Evolutionary conservation across 331 rosid species (phyloP).

Genomic region (Arachis monticola): DNA sequence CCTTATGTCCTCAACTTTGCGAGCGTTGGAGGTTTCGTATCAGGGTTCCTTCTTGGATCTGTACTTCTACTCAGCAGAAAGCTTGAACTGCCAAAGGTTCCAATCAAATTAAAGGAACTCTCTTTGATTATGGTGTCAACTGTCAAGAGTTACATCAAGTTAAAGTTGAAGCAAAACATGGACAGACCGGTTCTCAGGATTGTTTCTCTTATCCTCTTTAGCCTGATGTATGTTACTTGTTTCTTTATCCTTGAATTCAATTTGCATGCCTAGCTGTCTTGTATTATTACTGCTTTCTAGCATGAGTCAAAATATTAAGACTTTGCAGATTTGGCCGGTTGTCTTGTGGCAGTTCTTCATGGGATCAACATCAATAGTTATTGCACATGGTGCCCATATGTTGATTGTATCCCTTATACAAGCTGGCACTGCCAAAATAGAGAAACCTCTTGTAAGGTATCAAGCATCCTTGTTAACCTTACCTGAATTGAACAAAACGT

Average conservation of each 20-base stretch:
- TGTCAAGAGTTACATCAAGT: conserved; percentile 52
- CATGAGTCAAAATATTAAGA: neutral
- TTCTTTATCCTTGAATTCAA: conserved; percentile 6
- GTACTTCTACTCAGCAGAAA: conserved; percentile 61
- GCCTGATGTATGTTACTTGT: conserved; percentile 60
- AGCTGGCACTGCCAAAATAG: no score
- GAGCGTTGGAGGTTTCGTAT: conserved; percentile 73
- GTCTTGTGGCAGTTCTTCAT: no score
- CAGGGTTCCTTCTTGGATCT: conserved; percentile 88
- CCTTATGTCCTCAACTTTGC: conserved; percentile 84
- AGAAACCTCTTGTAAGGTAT: no score
- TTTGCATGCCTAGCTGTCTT: conserved; percentile 34
- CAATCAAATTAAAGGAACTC: conserved; percentile 59
- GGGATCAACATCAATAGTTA: no score
- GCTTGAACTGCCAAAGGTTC: conserved; percentile 39
- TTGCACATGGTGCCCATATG: no score
- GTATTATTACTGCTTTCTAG: conserved; percentile 32
- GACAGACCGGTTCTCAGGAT: conserved; percentile 68
- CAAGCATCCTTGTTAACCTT: no score
- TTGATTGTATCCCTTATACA: no score
- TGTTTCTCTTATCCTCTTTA: conserved; percentile 65
- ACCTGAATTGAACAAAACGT: no score
- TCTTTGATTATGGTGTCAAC: conserved; percentile 43
- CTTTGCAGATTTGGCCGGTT: no score
- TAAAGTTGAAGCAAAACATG: conserved; percentile 64